Evolutionary conservation across 192 early-diverging fungal genomes (phyloP).

Genomic region (Coemansia sp.): DNA sequence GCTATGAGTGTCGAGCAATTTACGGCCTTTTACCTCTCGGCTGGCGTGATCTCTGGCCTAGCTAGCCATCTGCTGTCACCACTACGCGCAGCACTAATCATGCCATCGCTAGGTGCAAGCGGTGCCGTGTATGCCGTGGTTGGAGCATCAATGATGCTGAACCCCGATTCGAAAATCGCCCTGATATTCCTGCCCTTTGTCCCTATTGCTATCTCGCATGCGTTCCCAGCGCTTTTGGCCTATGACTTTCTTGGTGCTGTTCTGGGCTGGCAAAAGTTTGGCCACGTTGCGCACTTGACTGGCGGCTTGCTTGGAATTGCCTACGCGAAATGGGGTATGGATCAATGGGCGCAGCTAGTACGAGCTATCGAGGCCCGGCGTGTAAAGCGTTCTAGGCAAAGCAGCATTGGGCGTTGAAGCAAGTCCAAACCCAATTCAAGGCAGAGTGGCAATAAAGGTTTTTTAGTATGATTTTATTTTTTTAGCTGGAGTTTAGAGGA

Average conservation of each 20-base stretch:
- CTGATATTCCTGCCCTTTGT: constrained; percentile 64
- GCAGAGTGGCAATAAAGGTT: not conserved
- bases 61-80: constrained; percentile 62
- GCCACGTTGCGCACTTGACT: constrained; percentile 75
- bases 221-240: constrained; percentile 66
- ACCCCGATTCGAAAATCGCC: constrained; percentile 58
- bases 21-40: constrained; percentile 74
- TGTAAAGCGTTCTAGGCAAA: not conserved
- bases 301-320: constrained; percentile 62
- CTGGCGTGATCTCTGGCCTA: constrained; percentile 64
- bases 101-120: constrained; percentile 77
- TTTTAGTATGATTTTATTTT: not conserved
- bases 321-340: constrained; percentile 56
- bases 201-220: constrained; percentile 58
- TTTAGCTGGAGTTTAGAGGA: not conserved
- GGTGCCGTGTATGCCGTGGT: constrained; percentile 78
- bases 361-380: not conserved
- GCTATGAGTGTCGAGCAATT: constrained; percentile 67
- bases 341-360: constrained; percentile 15
- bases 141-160: constrained; percentile 57
- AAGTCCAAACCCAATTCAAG: not conserved
- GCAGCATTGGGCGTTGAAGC: not conserved
- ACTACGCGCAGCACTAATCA: constrained; percentile 42
- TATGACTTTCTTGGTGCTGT: constrained; percentile 71
- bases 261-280: constrained; percentile 68